These are phyloP conservation scores for Glebionis coronaria DNA, from an alignment of 129 eudicot genomes.

Conservation along the genomic window DNA sequence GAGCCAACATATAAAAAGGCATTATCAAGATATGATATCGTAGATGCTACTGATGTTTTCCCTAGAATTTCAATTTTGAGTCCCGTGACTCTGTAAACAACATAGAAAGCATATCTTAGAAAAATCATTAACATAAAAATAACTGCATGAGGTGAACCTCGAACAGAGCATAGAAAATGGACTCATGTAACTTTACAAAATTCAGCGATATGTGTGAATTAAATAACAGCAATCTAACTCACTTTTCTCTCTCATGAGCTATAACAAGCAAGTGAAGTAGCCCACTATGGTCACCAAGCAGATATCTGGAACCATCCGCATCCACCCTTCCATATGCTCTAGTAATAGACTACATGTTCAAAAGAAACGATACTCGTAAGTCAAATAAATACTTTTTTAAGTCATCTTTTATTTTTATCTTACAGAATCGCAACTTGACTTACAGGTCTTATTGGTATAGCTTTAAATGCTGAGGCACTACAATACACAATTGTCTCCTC, in stretches of 20 bases:
- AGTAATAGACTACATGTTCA: conserved; percentile 64
- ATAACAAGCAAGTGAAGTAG: conserved; percentile 95
- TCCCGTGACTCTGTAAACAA: conserved; percentile 74
- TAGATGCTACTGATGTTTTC: conserved; percentile 92
- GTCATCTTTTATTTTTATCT: too few species aligned
- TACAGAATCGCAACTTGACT: conserved; percentile 30
- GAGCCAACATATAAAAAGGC: conserved; percentile 93
- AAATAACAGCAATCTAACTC: conserved; percentile 27
- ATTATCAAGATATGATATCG: conserved; percentile 94
- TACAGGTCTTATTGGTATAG: conserved; percentile 97
- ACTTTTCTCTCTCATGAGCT: conserved; percentile 93
- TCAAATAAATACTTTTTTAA: too few species aligned
- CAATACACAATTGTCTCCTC: conserved; percentile 97
- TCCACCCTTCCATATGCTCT: conserved; percentile 98
- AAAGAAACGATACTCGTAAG: conserved; percentile 9
- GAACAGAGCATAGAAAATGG: too few species aligned
- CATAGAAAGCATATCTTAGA: not conserved
- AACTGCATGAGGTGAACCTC: conserved; percentile 1
- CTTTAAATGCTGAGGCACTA: conserved; percentile 92
- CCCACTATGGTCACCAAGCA: conserved; percentile 94
- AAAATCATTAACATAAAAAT: not conserved
- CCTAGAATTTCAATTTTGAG: conserved; percentile 95
- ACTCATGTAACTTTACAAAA: too few species aligned
- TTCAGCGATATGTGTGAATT: not conserved
- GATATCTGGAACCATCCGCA: conserved; percentile 95